phyloP scores from a whole-genome alignment of 345 rosid genomes.

The Litchi chinensis region DNA sequence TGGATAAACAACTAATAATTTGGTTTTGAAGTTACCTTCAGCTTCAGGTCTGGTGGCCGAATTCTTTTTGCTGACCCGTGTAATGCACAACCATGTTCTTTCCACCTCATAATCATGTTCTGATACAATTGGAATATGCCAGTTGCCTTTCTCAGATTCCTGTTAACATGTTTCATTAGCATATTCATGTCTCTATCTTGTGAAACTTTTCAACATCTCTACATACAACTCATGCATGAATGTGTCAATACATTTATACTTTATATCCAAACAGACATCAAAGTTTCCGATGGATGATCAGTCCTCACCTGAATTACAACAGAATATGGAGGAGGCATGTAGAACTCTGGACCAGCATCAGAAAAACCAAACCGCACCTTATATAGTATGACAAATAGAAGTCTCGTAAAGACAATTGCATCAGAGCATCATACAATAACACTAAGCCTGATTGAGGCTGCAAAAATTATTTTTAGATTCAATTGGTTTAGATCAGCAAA shows the following conservation, averaged over 20 bases:
- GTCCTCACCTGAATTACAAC: constrained; percentile 60
- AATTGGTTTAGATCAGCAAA: not conserved
- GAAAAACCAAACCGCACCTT: constrained; percentile 63
- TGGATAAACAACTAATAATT: not conserved
- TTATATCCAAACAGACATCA: not conserved
- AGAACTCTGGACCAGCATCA: constrained; percentile 51
- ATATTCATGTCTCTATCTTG: not conserved
- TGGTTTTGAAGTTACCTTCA: constrained; percentile 43
- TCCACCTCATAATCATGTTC: constrained; percentile 44
- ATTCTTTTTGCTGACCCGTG: constrained; percentile 28
- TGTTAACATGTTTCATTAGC: constrained; percentile 25
- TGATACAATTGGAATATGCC: constrained; percentile 65
- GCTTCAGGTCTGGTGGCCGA: constrained; percentile 36
- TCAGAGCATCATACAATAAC: not conserved
- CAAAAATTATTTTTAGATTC: not conserved
- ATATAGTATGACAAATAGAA: constrained; percentile 11
- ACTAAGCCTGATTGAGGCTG: constrained; percentile 2
- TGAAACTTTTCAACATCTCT: not conserved
- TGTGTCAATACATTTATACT: not conserved
- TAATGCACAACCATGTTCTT: constrained; percentile 60
- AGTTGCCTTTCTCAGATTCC: constrained; percentile 72
- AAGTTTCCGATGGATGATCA: not conserved
- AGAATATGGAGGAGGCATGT: constrained; percentile 69
- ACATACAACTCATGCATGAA: not conserved
- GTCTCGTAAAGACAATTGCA: constrained; percentile 11